phyloP scores from a whole-genome alignment of 1,139 yeast species.

The Yamadazyma dushanensis region DNA sequence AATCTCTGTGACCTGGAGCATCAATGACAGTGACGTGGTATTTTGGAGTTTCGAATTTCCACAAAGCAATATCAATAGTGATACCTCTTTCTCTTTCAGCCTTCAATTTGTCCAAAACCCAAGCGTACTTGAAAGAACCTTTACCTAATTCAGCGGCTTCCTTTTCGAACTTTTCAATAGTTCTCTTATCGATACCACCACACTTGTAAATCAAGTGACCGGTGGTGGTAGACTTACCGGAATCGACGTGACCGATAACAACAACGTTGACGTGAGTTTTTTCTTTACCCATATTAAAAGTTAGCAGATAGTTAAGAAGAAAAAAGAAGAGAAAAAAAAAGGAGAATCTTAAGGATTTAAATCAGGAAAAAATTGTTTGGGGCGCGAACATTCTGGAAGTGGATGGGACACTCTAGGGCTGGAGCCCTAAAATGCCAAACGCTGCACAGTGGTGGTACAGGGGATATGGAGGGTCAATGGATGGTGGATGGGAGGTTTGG shows the following conservation, averaged over 20 bases:
- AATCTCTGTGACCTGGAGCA: constrained; percentile 97
- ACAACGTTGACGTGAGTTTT: constrained; percentile 93
- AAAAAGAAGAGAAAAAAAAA: constrained; percentile 1
- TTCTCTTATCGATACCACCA: constrained; percentile 94
- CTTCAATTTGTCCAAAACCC: constrained; percentile 95
- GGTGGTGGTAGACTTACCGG: constrained; percentile 83
- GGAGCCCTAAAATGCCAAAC: no score
- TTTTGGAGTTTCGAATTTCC: constrained; percentile 96
- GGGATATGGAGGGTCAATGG: no score
- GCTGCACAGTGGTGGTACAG: neutral
- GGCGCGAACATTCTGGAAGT: neutral
- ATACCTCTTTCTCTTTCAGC: constrained; percentile 98
- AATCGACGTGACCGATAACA: constrained; percentile 99
- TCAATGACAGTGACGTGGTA: constrained; percentile 91
- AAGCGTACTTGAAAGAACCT: constrained; percentile 98
- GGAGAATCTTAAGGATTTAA: constrained; percentile 3
- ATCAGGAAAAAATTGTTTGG: neutral
- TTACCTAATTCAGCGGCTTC: constrained; percentile 98
- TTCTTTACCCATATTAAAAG: constrained; percentile 6
- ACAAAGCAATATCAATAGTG: constrained; percentile 91
- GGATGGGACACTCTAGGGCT: neutral
- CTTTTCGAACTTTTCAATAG: constrained; percentile 98
- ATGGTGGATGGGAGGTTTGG: no score
- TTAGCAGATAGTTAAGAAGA: neutral
- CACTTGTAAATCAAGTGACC: constrained; percentile 98